Percentiles rank a stretch among this genome's conserved stretches.
Evolutionary conservation across 2,329 filamentous ascomycete genomes (phyloP).

Genomic region (Penicillium sp.): DNA sequence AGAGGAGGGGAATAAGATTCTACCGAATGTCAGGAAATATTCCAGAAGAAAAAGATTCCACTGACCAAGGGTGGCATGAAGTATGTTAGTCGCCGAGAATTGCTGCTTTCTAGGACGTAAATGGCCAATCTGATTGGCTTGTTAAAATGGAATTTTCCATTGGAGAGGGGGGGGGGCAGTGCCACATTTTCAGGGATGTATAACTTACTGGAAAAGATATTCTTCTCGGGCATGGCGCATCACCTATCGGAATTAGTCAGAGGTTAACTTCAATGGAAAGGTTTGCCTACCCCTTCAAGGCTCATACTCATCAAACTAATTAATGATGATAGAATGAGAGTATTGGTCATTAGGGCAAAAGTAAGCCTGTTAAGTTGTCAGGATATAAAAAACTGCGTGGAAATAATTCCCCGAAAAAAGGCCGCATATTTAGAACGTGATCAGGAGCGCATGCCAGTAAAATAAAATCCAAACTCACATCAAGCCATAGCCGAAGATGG

Average conservation of each 20-base stretch:
- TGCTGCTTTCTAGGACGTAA: slow-evolving; percentile 47
- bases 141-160: slow-evolving; percentile 6
- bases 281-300: slow-evolving; percentile 55
- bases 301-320: slow-evolving; percentile 60
- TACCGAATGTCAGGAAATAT: slow-evolving; percentile 28
- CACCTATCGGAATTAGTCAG: slow-evolving; percentile 47
- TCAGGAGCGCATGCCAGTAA: slow-evolving; percentile 26
- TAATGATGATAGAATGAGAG: slow-evolving; percentile 59
- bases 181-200: neutral
- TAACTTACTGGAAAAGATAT: slow-evolving; percentile 57
- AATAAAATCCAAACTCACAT: slow-evolving; percentile 31
- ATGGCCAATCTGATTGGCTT: slow-evolving; percentile 38
- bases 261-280: no score
- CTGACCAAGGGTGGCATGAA: slow-evolving; percentile 48
- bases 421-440: slow-evolving; percentile 34
- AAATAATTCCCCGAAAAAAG: neutral
- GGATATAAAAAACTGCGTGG: slow-evolving; percentile 15
- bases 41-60: slow-evolving; percentile 16
- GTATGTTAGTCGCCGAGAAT: slow-evolving; percentile 47
- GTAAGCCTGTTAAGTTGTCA: slow-evolving; percentile 45
- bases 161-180: no score
- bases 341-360: slow-evolving; percentile 61
- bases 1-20: slow-evolving; percentile 59
- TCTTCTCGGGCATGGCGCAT: slow-evolving; percentile 62
- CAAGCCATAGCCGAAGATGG: slow-evolving; percentile 40